Base-by-base conservation (phyloP, 768 basidiomycete species). In the Podaxis mareebaensis region DNA sequence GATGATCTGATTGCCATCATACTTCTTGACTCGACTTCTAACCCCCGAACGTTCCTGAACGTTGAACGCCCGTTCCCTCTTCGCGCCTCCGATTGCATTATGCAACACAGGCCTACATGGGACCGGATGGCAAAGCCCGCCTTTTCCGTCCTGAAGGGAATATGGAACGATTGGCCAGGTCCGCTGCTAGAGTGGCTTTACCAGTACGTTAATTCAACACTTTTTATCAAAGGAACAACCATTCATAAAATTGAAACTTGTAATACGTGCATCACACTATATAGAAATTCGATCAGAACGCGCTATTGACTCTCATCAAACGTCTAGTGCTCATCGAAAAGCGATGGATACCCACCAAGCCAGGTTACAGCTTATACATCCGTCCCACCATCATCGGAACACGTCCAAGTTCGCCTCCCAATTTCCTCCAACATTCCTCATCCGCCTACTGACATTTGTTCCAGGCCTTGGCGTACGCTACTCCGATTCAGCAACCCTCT, bases 111-210 rank as follows among this genome's bases (percentile, higher is more conserved):
- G 51, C 92, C 0, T 91, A 90, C 72, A 63, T 84, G 1, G 88
- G 85, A 10, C 83, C 85, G n/a, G 81, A 91, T 63, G 93, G 93
- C 1, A 83, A 85, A 56, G 81, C 87, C 1, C 81, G 90, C 6
- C 75, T 96, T 40, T 97, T 97, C 80, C 80, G 95, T 36, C 94
- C 95, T 0, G 81, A 92, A 33, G 76, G 83, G 73, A 96, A 96
- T 74, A 94, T 96, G 92, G 83, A 82, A 28, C 89, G 95, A 28
- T 82, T 98, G 74, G 78, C 82, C 51, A 78, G 81, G 38, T 92
- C 90, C 22, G 85, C 85, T 0, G 85, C 81, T 1, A 86, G 94
- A 53, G 80, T 93, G 53, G 90, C 91, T 0, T 77, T 93, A 15
- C 92, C 92, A 1, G 87, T 87, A 67, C 66, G 85, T 74, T 3